Percentiles rank a stretch among this genome's conserved stretches.
These are phyloP conservation scores for Penicillium sp. DNA, from an alignment of 2,329 filamentous ascomycete species.

Conservation along the genomic window DNA sequence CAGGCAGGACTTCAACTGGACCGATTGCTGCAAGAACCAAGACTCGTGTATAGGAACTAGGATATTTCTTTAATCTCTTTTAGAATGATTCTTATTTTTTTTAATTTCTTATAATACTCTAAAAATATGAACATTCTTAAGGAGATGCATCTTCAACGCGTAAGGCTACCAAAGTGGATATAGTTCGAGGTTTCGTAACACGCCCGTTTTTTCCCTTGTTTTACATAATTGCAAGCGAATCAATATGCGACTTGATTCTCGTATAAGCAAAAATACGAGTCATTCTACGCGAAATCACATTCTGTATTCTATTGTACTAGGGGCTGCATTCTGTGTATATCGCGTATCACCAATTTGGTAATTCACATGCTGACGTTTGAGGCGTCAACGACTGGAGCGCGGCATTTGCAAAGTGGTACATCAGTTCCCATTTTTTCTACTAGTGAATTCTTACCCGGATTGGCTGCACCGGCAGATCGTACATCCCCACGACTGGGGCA, in stretches of 20 bases:
- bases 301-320: neutral
- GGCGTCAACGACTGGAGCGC: constrained; percentile 8
- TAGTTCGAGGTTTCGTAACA: constrained; percentile 15
- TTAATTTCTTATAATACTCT: neutral
- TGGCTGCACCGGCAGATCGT: constrained; percentile 6
- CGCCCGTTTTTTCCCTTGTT: constrained; percentile 10
- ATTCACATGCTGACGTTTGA: constrained; percentile 22
- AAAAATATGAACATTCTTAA: neutral
- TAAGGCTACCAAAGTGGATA: constrained; percentile 7
- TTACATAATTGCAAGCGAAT: constrained; percentile 16
- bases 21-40: constrained; percentile 15
- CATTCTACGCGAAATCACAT: neutral
- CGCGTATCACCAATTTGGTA: neutral
- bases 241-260: constrained; percentile 1
- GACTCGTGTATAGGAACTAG: neutral
- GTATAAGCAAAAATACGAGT: neutral
- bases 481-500: constrained; percentile 15
- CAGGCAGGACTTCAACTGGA: constrained; percentile 19
- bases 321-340: neutral
- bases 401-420: neutral
- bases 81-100: neutral
- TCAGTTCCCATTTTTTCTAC: neutral
- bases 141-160: neutral
- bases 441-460: neutral
- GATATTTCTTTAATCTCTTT: neutral